Base-by-base conservation (phyloP, 2,329 filamentous ascomycete genomes). In the Aspergillus eucalypticola region DNA sequence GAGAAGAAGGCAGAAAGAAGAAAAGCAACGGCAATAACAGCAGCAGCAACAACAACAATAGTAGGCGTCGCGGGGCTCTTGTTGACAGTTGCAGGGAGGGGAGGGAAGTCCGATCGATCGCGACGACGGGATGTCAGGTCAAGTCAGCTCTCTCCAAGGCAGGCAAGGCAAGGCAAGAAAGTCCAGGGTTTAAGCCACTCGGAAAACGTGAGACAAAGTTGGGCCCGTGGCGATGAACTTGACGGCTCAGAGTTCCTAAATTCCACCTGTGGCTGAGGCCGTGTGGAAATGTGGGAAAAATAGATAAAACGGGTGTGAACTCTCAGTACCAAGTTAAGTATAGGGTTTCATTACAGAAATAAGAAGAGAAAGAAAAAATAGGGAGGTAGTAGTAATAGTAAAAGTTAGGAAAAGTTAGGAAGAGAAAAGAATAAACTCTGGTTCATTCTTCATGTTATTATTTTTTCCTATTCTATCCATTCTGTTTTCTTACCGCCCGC, bases 61-160 rank as follows among this genome's bases (percentile, higher is more conserved):
- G 56, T 50, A 59, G 53, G 44, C 51, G 61, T 65, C 66, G 67
- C 66, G 64, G 65, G 67, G 68, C 62, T 68, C 58, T 69, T 66
- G 64, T 69, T 68, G 65, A 67, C 64, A 64, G 61, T 58, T 62
- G 58, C 60, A 54, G 21, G 32, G 42, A 58, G 23, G 38, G 51
- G 56, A 21, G 46, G 46, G 46, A 10, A 44, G 17, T 29, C 46
- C 46, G 46, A 50, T 50, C 46, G 46, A 50, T 50, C 46, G 46
- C 46, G 29, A 50, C 46, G 46, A 50, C 46, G 46, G 46, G 46
- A 50, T 50, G 46, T 50, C 46, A 49, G 46, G 23, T 29, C 46
- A 50, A 50, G 44, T 49, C 15, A 25, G 23, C n/a, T 27, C 8
- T 8, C 25, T 42, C 39, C 8, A 17, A 44, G 41, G 15, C 41